phyloP scores from a whole-genome alignment of 2,329 filamentous ascomycete species.

The Allantophomopsis lycopodina region DNA sequence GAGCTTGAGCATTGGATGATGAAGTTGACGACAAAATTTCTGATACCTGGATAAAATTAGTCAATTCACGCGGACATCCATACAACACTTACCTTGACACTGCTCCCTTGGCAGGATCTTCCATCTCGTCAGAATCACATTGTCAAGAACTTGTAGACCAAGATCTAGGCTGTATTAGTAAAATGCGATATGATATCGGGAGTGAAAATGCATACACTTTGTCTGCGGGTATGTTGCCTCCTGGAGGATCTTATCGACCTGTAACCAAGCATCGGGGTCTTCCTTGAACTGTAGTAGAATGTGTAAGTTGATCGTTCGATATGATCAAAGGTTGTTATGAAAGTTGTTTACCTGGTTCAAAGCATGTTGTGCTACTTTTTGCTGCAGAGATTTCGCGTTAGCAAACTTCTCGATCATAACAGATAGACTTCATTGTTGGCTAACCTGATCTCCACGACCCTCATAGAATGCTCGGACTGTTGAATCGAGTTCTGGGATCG shows the following conservation, averaged over 20 bases:
- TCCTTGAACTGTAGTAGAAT: slow-evolving; percentile 73
- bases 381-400: slow-evolving; percentile 42
- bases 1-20: slow-evolving; percentile 89
- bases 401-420: slow-evolving; percentile 8
- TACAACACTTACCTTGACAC: slow-evolving; percentile 55
- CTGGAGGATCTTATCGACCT: slow-evolving; percentile 93
- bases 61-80: slow-evolving; percentile 9
- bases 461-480: slow-evolving; percentile 97
- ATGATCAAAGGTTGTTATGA: slow-evolving; percentile 6
- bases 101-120: slow-evolving; percentile 94
- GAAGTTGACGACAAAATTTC: slow-evolving; percentile 97
- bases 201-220: slow-evolving; percentile 55
- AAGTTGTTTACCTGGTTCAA: slow-evolving; percentile 63
- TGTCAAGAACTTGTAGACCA: slow-evolving; percentile 90
- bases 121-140: slow-evolving; percentile 98
- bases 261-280: slow-evolving; percentile 93
- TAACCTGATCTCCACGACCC: slow-evolving; percentile 82
- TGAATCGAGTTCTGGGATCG: slow-evolving; percentile 90
- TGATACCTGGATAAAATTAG: slow-evolving; percentile 53
- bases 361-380: slow-evolving; percentile 89
- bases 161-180: slow-evolving; percentile 45
- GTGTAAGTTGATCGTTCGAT: slow-evolving; percentile 8
- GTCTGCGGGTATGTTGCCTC: slow-evolving; percentile 90
- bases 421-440: slow-evolving; percentile 18
- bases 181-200: no score